These are phyloP conservation scores for Solidago caesia DNA, from an alignment of 129 eudicot genomes.

Conservation along the genomic window DNA sequence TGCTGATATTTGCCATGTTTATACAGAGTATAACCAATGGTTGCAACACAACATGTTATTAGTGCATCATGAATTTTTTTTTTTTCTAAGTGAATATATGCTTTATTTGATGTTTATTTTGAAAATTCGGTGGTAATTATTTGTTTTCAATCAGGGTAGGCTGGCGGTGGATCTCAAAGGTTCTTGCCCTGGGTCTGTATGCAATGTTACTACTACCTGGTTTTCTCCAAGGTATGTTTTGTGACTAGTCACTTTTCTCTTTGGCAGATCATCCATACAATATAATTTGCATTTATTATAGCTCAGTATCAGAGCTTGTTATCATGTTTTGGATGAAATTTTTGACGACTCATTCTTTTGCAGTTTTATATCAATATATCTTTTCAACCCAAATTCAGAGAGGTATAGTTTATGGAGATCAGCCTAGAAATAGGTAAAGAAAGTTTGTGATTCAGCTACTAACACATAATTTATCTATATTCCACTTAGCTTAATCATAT, in stretches of 20 bases:
- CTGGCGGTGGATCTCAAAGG: constrained; percentile 81
- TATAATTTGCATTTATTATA: background rate
- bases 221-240: constrained; percentile 70
- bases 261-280: background rate
- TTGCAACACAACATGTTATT: background rate
- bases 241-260: background rate
- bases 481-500: constrained; percentile 9
- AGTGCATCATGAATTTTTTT: background rate
- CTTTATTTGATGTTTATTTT: background rate
- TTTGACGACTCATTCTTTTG: constrained; percentile 21
- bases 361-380: constrained; percentile 75
- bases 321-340: constrained; percentile 20
- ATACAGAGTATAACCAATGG: background rate
- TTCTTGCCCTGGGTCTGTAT: constrained; percentile 74
- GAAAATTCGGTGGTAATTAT: constrained; percentile 15
- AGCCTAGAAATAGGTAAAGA: constrained; percentile 80
- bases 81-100: background rate
- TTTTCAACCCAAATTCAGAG: constrained; percentile 70
- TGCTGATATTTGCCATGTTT: background rate
- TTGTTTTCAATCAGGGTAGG: constrained; percentile 86
- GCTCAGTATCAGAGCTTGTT: background rate
- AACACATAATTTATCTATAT: background rate
- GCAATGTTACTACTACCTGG: constrained; percentile 96
- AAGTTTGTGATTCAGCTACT: background rate
- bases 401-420: constrained; percentile 89